Evolutionary conservation across 495 filamentous ascomycete genomes (phyloP), one percentile per base, ranked within the genome.

Genomic region (Glutinoglossum americanum): DNA sequence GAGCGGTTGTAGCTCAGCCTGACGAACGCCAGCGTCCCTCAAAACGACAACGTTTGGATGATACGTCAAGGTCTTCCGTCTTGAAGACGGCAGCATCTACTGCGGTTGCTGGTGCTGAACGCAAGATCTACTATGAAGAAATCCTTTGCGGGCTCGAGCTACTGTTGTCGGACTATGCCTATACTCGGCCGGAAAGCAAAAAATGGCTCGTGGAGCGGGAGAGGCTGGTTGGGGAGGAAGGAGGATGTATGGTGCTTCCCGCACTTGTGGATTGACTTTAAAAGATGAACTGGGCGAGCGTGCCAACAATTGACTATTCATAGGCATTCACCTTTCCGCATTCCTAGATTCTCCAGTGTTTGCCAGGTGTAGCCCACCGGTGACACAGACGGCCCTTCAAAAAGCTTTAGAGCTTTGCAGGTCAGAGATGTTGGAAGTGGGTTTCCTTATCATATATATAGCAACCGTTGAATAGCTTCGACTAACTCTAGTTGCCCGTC

Each of bases 271-370:
- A 53, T 49, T 1, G 7, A 27, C 19, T 33, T 3, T 3, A 9
- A 53, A 3, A 28, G 11, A 21, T 53, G 7, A 53, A 6, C 17
- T 53, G 17, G 7, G 5, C 7, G 49, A 28, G 49, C 15, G 1
- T 32, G 23, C 28, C 30, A 17, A 53, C 28, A 6, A 17, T 15
- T 15, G 26, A 13, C 19, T 28, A 13, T 30, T 25, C 26, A 44
- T 17, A 72, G 70, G 64, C 47, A 62, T 72, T 27, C 70, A 72
- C 59, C 63, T 72, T 44, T 66, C 66, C 17, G 63, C 65, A 19
- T 57, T 72, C 11, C 57, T 72, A 27, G 63, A 66, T 23, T 64
- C 67, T 45, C 61, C 58, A 13, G 60, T 62, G 41, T 63, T 72
- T 26, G 53, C 60, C 15, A 63, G 54, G n/a, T 39, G 65, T 4